Evolutionary conservation across 2,329 filamentous ascomycete species (phyloP).

Genomic region (Juglanconis oblonga): DNA sequence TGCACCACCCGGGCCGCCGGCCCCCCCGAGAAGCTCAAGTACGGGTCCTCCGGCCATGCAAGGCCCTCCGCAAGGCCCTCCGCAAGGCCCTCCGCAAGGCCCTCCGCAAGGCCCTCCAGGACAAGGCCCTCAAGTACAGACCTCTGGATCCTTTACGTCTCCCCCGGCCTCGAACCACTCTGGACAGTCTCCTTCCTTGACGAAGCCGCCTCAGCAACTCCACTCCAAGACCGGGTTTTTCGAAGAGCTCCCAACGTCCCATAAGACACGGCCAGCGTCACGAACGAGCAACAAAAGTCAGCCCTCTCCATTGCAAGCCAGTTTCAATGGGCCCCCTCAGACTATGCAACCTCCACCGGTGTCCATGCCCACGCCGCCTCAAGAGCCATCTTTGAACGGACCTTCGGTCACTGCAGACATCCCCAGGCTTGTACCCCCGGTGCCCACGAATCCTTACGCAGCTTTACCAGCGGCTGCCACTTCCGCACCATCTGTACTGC

Average conservation of each 20-base stretch:
- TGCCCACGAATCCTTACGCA: conserved; percentile 53
- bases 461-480: conserved; percentile 33
- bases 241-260: conserved; percentile 67
- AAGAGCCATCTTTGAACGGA: conserved; percentile 14
- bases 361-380: conserved; percentile 19
- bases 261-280: conserved; percentile 60
- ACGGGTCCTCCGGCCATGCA: conserved; percentile 34
- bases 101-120: conserved; percentile 21
- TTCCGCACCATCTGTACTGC: conserved; percentile 24
- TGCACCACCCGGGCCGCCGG: conserved; percentile 42
- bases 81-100: conserved; percentile 18
- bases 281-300: conserved; percentile 45
- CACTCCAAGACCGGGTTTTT: conserved; percentile 62
- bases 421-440: conserved; percentile 49
- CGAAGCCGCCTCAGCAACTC: conserved; percentile 32
- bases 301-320: conserved; percentile 40
- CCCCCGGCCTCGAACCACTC: conserved; percentile 38
- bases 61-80: conserved; percentile 20
- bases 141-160: conserved; percentile 26
- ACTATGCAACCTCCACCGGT: conserved; percentile 21
- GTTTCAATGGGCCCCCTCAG: conserved; percentile 30
- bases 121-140: conserved; percentile 21
- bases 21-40: conserved; percentile 62
- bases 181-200: conserved; percentile 29
- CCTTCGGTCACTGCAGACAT: conserved; percentile 27